Percentiles rank a stretch among this genome's conserved stretches.
These are phyloP conservation scores for Pouteria glomerata DNA, from an alignment of 148 eudicot species.

Conservation along the genomic window DNA sequence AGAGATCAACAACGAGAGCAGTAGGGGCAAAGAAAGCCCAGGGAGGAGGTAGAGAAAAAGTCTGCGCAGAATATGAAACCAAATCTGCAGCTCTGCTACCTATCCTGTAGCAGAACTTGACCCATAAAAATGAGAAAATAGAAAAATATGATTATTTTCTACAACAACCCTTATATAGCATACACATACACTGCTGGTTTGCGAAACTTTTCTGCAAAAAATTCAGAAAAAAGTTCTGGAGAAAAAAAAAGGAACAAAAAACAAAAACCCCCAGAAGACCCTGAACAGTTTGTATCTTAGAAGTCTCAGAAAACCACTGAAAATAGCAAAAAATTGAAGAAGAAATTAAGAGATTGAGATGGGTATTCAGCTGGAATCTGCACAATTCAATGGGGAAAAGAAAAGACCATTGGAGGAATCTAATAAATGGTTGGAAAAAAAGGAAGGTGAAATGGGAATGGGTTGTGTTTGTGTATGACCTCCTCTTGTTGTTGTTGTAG, in stretches of 20 bases:
- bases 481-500: constrained; percentile 36
- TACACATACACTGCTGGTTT: constrained; percentile 22
- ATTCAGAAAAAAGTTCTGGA: constrained; percentile 27
- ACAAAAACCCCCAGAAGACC: constrained; percentile 36
- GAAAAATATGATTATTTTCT: constrained; percentile 21
- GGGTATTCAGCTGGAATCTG: constrained; percentile 33
- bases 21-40: no score
- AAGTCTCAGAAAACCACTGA: constrained; percentile 20
- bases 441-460: constrained; percentile 62
- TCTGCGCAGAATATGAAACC: no score
- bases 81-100: no score
- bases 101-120: no score
- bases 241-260: constrained; percentile 18
- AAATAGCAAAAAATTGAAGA: constrained; percentile 29
- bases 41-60: no score
- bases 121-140: constrained; percentile 3
- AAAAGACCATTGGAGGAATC: constrained; percentile 42
- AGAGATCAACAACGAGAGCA: no score
- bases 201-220: constrained; percentile 26
- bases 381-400: constrained; percentile 28
- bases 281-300: constrained; percentile 26
- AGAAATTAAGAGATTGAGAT: constrained; percentile 27
- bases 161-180: constrained; percentile 28
- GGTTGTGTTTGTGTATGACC: constrained; percentile 41
- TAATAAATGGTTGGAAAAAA: constrained; percentile 52